Percentiles rank a stretch among this genome's conserved stretches.
These are phyloP conservation scores for Coniochaeta sp. DNA, from an alignment of 2,329 filamentous ascomycete species.

Conservation along the genomic window DNA sequence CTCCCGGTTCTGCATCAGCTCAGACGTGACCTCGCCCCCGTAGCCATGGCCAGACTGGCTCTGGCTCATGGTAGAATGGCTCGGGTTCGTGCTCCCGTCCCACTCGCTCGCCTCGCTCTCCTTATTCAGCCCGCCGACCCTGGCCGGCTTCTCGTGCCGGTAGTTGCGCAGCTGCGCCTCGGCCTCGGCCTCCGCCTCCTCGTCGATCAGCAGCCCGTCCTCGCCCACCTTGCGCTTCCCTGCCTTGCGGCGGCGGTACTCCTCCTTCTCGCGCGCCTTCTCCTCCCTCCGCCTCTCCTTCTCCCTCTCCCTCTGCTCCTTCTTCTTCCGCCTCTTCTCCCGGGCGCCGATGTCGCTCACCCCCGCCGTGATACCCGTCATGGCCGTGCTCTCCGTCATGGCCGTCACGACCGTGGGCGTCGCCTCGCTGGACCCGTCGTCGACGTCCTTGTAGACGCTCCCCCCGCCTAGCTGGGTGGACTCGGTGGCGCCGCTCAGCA, in stretches of 20 bases:
- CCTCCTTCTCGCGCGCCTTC: constrained; percentile 35
- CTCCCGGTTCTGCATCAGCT: constrained; percentile 53
- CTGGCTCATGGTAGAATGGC: constrained; percentile 40
- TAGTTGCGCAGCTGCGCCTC: constrained; percentile 71
- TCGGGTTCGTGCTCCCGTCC: constrained; percentile 65
- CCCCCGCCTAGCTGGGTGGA: constrained; percentile 82
- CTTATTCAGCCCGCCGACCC: constrained; percentile 84
- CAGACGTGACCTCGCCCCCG: constrained; percentile 42
- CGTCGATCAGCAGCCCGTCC: constrained; percentile 56
- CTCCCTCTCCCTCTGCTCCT: constrained; percentile 38
- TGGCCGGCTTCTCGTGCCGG: constrained; percentile 76
- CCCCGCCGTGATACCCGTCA: constrained; percentile 48
- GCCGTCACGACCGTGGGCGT: constrained; percentile 29
- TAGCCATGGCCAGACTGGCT: constrained; percentile 10
- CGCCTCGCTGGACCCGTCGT: constrained; percentile 34
- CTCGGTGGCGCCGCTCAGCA: constrained; percentile 73
- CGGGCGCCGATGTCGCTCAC: constrained; percentile 48
- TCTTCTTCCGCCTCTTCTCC: constrained; percentile 42
- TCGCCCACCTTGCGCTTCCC: constrained; percentile 41
- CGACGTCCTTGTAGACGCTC: constrained; percentile 71
- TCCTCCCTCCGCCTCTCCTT: constrained; percentile 19
- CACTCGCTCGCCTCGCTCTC: constrained; percentile 71
- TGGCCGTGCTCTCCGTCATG: constrained; percentile 30
- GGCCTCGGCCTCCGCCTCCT: constrained; percentile 54
- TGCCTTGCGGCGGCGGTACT: constrained; percentile 24